Evolutionary conservation across 371 early-diverging fungal species (phyloP).

Genomic region (Gilbertella persicaria): DNA sequence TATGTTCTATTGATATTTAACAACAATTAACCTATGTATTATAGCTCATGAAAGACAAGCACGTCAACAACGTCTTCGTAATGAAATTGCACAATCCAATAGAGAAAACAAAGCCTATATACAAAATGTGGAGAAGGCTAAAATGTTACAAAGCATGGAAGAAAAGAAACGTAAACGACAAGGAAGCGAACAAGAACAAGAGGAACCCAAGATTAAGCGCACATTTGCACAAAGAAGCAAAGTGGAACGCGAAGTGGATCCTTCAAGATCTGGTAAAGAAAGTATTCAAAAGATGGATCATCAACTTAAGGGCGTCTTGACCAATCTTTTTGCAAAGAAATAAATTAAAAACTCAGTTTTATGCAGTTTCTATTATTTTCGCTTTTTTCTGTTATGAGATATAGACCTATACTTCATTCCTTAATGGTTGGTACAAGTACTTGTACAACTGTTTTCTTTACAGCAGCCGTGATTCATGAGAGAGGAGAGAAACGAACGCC

Average conservation of each 20-base stretch:
- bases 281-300: constrained; percentile 24
- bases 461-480: constrained; percentile 18
- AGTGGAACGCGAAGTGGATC: constrained; percentile 38
- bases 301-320: constrained; percentile 40
- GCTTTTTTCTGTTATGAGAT: not conserved
- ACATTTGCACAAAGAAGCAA: constrained; percentile 66
- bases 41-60: constrained; percentile 82
- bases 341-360: constrained; percentile 3
- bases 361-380: not conserved
- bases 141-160: constrained; percentile 81
- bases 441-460: constrained; percentile 13
- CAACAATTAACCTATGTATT: not conserved
- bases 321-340: constrained; percentile 40
- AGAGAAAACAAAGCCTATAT: constrained; percentile 86
- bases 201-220: constrained; percentile 48
- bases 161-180: constrained; percentile 58
- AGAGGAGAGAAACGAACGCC: constrained; percentile 13
- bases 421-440: constrained; percentile 13
- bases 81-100: constrained; percentile 85
- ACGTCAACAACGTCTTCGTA: constrained; percentile 77
- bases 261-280: constrained; percentile 26
- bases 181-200: constrained; percentile 19
- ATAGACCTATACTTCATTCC: not conserved
- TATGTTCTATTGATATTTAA: constrained; percentile 23
- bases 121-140: constrained; percentile 82